Evolutionary conservation across 306 rosid genomes (phyloP).

Genomic region (Betula pendula): DNA sequence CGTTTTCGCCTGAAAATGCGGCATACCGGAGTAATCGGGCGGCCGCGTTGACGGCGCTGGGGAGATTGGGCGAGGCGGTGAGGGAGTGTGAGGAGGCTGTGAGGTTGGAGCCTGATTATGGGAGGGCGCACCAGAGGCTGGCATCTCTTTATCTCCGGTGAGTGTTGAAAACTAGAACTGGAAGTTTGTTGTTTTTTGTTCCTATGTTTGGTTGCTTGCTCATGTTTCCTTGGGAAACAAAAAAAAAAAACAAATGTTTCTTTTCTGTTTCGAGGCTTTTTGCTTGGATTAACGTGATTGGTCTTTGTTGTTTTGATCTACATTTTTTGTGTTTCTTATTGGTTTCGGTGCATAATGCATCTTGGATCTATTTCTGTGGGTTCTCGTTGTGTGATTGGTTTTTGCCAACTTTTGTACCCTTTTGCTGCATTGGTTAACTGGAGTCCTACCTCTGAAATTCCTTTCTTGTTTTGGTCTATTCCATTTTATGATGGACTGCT

Average conservation of each 20-base stretch:
- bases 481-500: neutral
- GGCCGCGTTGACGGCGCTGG: constrained; percentile 80
- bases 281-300: constrained; percentile 17
- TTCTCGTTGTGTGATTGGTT: neutral
- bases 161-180: constrained; percentile 21
- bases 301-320: constrained; percentile 13
- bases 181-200: neutral
- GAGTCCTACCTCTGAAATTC: neutral
- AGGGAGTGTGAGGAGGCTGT: constrained; percentile 88
- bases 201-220: neutral
- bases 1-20: constrained; percentile 62
- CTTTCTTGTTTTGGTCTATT: neutral
- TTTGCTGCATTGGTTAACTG: neutral
- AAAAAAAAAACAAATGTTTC: neutral
- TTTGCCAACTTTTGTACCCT: neutral
- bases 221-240: neutral
- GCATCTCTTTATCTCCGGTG: constrained; percentile 84
- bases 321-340: neutral
- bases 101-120: constrained; percentile 65
- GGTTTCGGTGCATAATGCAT: constrained; percentile 8
- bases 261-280: neutral
- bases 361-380: neutral
- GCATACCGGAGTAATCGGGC: constrained; percentile 82
- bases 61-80: constrained; percentile 74
- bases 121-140: constrained; percentile 82